Conservation (phyloP, 2,329 filamentous ascomycete genomes). For the Verticillium zaregamsianum region DNA sequence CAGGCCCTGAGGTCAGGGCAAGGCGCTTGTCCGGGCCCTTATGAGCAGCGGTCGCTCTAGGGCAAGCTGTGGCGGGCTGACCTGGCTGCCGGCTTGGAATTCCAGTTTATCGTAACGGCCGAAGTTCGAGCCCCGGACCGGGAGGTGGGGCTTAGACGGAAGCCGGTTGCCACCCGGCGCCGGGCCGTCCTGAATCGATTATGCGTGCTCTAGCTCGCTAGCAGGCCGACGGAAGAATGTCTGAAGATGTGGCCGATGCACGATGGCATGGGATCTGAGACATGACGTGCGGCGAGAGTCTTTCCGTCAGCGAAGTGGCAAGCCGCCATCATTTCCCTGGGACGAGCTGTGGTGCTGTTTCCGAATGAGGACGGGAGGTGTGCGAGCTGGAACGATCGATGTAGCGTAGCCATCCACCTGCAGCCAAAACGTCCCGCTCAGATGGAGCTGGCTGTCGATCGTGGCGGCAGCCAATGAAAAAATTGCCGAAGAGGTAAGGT, state of each 20-base stretch:
- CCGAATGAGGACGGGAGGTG: background rate
- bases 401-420: background rate
- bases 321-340: background rate
- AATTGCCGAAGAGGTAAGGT: constrained; percentile 10
- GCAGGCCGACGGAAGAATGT: background rate
- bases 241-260: background rate
- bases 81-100: background rate
- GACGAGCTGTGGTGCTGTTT: background rate
- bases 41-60: too few relatives aligned
- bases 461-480: background rate
- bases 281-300: background rate
- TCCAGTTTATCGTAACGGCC: background rate
- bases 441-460: background rate
- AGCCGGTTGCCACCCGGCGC: background rate
- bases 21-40: too few relatives aligned
- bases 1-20: too few relatives aligned
- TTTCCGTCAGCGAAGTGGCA: background rate
- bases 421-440: background rate
- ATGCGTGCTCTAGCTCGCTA: background rate
- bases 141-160: background rate
- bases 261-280: background rate
- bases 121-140: background rate
- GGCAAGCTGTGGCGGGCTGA: background rate
- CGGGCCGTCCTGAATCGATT: background rate
- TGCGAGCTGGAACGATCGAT: background rate